Conservation (phyloP, 2,329 filamentous ascomycete genomes). For the Cytospora leucostoma region DNA sequence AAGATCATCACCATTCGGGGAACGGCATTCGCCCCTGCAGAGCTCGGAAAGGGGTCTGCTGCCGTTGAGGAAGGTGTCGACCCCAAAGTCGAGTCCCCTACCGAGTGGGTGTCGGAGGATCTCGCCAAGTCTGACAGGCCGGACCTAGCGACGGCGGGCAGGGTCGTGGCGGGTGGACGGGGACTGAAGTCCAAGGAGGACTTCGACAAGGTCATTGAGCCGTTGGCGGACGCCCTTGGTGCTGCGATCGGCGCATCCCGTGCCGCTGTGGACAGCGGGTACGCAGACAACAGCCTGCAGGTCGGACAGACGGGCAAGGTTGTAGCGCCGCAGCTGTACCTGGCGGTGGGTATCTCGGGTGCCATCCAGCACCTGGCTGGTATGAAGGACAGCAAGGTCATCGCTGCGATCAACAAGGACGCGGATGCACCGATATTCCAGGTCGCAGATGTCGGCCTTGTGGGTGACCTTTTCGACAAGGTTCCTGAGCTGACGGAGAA, state of each 20-base stretch:
- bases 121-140: conserved; percentile 91
- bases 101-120: conserved; percentile 93
- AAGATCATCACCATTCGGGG: conserved; percentile 93
- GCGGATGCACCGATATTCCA: conserved; percentile 97
- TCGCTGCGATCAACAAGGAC: conserved; percentile 98
- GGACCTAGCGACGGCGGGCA: conserved; percentile 84
- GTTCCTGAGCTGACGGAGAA: conserved; percentile 96
- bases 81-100: conserved; percentile 70
- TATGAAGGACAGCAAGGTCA: conserved; percentile 99
- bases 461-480: conserved; percentile 93
- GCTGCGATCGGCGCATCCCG: conserved; percentile 95
- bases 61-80: conserved; percentile 80
- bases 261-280: conserved; percentile 94
- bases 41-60: conserved; percentile 71
- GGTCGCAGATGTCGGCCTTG: conserved; percentile 91
- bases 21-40: conserved; percentile 81
- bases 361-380: conserved; percentile 97
- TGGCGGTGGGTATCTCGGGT: conserved; percentile 93
- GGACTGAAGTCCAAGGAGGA: conserved; percentile 98
- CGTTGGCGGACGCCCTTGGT: conserved; percentile 86
- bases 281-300: conserved; percentile 97
- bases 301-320: conserved; percentile 99
- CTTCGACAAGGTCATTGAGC: conserved; percentile 89
- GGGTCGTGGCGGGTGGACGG: conserved; percentile 89
- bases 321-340: conserved; percentile 91